A percentile compares a stretch with the other conserved stretches of the same genome.
These are phyloP conservation scores for Ilex paraguariensis DNA, from an alignment of 305 asterid genomes.

Conservation along the genomic window DNA sequence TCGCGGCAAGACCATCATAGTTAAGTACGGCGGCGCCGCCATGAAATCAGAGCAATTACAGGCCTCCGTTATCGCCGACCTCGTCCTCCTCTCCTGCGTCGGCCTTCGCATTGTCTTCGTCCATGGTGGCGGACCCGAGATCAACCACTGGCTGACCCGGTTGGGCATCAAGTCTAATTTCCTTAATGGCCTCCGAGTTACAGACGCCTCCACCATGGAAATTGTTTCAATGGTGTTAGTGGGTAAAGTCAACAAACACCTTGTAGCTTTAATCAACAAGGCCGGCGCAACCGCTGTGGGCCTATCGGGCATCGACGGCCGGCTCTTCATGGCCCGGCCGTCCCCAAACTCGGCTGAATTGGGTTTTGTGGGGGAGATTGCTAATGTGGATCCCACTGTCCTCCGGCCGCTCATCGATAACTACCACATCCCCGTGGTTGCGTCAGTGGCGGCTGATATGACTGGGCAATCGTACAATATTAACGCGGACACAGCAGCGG, in stretches of 20 bases:
- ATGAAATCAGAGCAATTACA: slow-evolving; percentile 85
- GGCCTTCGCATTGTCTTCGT: slow-evolving; percentile 77
- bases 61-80: slow-evolving; percentile 79
- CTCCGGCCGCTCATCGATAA: slow-evolving; percentile 60
- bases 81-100: slow-evolving; percentile 81
- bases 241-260: slow-evolving; percentile 73
- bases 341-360: slow-evolving; percentile 50
- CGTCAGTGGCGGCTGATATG: slow-evolving; percentile 72
- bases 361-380: slow-evolving; percentile 87
- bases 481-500: slow-evolving; percentile 86
- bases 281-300: slow-evolving; percentile 94
- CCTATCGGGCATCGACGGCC: slow-evolving; percentile 76
- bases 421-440: slow-evolving; percentile 75
- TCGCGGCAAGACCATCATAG: slow-evolving; percentile 80
- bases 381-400: slow-evolving; percentile 61
- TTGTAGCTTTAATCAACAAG: slow-evolving; percentile 73
- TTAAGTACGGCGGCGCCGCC: slow-evolving; percentile 91
- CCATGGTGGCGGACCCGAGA: slow-evolving; percentile 95
- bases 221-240: slow-evolving; percentile 83
- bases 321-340: slow-evolving; percentile 70
- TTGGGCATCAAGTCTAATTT: slow-evolving; percentile 68
- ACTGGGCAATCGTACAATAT: slow-evolving; percentile 64
- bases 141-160: slow-evolving; percentile 70
- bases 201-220: slow-evolving; percentile 87
- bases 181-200: slow-evolving; percentile 75